Conservation (phyloP, 2,329 filamentous ascomycete genomes). For the Escovopsis sp. region DNA sequence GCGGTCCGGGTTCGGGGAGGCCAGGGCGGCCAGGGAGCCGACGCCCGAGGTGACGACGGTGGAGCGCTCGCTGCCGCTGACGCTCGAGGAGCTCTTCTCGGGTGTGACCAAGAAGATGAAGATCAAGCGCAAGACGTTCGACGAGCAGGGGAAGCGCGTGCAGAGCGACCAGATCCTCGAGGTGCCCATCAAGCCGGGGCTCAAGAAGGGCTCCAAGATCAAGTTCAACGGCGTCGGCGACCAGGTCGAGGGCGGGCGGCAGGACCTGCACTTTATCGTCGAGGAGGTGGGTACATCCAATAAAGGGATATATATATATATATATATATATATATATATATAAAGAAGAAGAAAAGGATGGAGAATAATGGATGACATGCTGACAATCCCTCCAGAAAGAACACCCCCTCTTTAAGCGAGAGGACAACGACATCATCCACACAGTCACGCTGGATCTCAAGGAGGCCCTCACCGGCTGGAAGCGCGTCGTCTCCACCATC, state of each 20-base stretch:
- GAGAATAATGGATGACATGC: not conserved
- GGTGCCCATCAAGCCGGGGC: slow-evolving; percentile 85
- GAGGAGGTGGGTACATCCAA: slow-evolving; percentile 55
- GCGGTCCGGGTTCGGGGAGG: slow-evolving; percentile 26
- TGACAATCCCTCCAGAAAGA: slow-evolving; percentile 48
- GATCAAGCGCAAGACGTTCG: slow-evolving; percentile 93
- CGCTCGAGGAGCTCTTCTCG: slow-evolving; percentile 76
- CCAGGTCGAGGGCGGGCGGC: slow-evolving; percentile 87
- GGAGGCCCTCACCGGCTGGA: slow-evolving; percentile 90
- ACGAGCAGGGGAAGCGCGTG: slow-evolving; percentile 68
- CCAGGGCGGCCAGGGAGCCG: slow-evolving; percentile 15
- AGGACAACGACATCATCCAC: slow-evolving; percentile 74
- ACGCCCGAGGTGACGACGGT: slow-evolving; percentile 84
- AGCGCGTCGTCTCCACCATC: slow-evolving; percentile 79
- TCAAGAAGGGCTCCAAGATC: slow-evolving; percentile 97
- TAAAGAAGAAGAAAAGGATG: too few relatives aligned
- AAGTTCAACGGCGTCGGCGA: slow-evolving; percentile 97
- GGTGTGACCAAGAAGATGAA: slow-evolving; percentile 94
- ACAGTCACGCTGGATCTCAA: slow-evolving; percentile 75
- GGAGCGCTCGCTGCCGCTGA: slow-evolving; percentile 66
- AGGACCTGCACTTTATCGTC: slow-evolving; percentile 90
- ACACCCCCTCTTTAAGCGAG: slow-evolving; percentile 69
- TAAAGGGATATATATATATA: not conserved
- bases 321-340: too few relatives aligned
- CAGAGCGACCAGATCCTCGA: slow-evolving; percentile 83